Base-by-base conservation (phyloP, 768 basidiomycete genomes). In the Gautieria morchelliformis region DNA sequence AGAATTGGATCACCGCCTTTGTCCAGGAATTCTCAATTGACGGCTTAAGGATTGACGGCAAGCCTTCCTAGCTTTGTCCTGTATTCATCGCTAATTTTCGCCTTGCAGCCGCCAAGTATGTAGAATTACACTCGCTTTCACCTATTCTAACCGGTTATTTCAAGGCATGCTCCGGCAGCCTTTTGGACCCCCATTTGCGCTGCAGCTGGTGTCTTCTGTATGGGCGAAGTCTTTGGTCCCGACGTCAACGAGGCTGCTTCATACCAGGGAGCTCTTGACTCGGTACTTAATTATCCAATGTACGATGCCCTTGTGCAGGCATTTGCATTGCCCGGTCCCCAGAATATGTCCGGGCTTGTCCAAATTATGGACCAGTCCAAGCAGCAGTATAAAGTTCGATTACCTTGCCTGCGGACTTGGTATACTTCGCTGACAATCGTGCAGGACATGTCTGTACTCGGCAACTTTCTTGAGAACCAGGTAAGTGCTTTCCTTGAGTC, bases 31-130 rank as follows among this genome's bases (percentile, higher is more conserved):
- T 87, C 67, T 71, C 71, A 30, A 84, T 94, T 59, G 91, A 93
- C 67, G 88, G 90, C n/a, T 79, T 94, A 58, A 83, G 91, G 50
- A 87, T 93, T 66, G 91, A 93, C 66, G 88, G 75, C 72, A 48
- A 59, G 74, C 58, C 5, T 12, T 30, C 56, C 57, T 40, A 14
- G 14, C 44, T 20, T 37, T 37, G 39, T 15, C 6, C 19, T 48
- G 56, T 46, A 4, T 35, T 15, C 14, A n/a, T 35, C 39, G 46
- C 40, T 56, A 27, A 56, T 19, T 47, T 48, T 30, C 30, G 17
- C 55, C 19, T 59, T 22, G 35, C 59, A 70, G 67, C 69, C 56
- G 70, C 70, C 22, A 70, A 72, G 73, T 72, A 64, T 35, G 63
- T 65, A 30, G 8, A 14, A 40, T 20, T 35, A 12, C 27, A 30